These are phyloP conservation scores for Agrostemma githago DNA, from an alignment of 148 eudicot genomes.

Conservation along the genomic window DNA sequence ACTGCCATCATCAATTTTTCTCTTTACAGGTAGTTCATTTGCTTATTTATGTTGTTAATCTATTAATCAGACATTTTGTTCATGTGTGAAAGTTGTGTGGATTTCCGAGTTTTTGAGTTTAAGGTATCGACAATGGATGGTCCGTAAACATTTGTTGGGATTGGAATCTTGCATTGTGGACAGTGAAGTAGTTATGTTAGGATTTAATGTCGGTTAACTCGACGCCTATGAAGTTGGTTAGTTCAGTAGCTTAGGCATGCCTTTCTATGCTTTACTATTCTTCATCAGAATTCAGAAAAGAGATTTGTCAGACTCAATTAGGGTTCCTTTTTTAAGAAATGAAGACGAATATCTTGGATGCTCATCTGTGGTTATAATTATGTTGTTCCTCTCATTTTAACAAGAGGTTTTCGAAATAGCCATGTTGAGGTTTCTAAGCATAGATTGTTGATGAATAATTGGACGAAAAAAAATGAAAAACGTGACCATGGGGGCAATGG, in stretches of 20 bases:
- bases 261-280: background rate
- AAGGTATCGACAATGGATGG: background rate
- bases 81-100: background rate
- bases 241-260: background rate
- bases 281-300: background rate
- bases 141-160: background rate
- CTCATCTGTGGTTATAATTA: background rate
- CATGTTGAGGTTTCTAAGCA: background rate
- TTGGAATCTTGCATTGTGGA: background rate
- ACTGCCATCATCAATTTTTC: slow-evolving; percentile 63
- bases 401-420: background rate
- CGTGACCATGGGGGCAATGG: background rate
- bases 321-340: background rate
- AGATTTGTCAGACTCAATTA: background rate
- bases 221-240: background rate
- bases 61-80: background rate
- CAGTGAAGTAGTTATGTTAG: background rate
- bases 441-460: background rate
- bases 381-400: background rate
- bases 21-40: slow-evolving; percentile 52
- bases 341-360: background rate
- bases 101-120: background rate
- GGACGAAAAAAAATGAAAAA: background rate
- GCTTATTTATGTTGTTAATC: background rate
- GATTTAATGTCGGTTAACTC: background rate